phyloP scores from a whole-genome alignment of 2,329 filamentous ascomycete genomes.

The Pestalotiopsis sp. region DNA sequence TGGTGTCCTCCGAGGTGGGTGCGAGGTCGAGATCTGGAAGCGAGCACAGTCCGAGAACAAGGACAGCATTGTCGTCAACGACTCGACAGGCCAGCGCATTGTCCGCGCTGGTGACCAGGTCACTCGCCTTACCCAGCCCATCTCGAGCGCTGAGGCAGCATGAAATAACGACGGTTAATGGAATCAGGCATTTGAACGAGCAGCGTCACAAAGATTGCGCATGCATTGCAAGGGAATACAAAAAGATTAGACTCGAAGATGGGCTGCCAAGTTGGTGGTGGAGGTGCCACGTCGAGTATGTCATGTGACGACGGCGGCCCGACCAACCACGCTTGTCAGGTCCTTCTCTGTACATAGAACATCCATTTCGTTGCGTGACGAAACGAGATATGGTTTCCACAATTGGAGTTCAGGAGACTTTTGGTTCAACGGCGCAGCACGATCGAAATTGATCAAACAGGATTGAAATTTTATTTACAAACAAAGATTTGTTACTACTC shows the following conservation, averaged over 20 bases:
- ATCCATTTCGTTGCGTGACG: not conserved
- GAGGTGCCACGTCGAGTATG: not conserved
- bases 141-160: slow-evolving; percentile 72
- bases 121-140: slow-evolving; percentile 72
- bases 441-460: not conserved
- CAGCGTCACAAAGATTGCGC: not conserved
- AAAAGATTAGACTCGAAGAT: not conserved
- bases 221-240: not conserved
- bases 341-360: not conserved
- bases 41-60: slow-evolving; percentile 68
- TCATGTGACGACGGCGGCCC: not conserved
- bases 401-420: slow-evolving; percentile 1
- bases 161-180: slow-evolving; percentile 28
- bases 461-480: not conserved
- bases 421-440: not conserved
- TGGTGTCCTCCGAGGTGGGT: slow-evolving; percentile 66
- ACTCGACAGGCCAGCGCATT: slow-evolving; percentile 69
- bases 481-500: not conserved
- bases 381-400: not conserved
- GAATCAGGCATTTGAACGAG: not conserved
- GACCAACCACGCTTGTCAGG: not conserved
- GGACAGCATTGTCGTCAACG: slow-evolving; percentile 67
- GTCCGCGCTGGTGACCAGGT: slow-evolving; percentile 75
- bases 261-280: not conserved
- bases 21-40: slow-evolving; percentile 72